Evolutionary conservation across 345 rosid genomes (phyloP), one percentile per base, ranked within the genome.

Genomic region (Corchorus olitorius): DNA sequence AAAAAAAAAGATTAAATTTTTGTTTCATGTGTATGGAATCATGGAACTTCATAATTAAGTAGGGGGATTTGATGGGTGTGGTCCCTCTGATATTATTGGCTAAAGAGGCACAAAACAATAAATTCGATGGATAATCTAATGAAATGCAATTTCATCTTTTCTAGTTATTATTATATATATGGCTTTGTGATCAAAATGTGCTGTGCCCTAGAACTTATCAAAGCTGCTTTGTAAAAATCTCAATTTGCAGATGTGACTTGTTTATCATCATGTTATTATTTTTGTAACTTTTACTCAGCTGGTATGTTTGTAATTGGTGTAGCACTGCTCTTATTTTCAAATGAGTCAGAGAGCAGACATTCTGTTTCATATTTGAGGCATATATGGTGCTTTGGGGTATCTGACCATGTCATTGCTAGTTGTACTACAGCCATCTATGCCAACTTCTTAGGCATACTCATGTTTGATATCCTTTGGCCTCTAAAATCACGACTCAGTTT

Each of bases 81-180:
- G 56, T 67, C 72, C 72, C 56, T 67, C 55, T 48, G 12, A 67
- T 48, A 4, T 9, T 65, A 49, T 65, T 65, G 16, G 48, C 69
- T 4, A 39, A 65, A 65, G 13, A 37, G 48, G 48, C 48, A 17
- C 6, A n/a, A n/a, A 65, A 65, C 49, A 65, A n/a, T 41, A 9
- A 39, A 41, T 41, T 63, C 41, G 4, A 65, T 43, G 22, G 69
- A 64, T 64, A 17, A 64, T 65, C 50, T 65, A 65, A 17, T 41
- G 69, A 39, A 64, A 39, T 39, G 49, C 10, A 39, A 41, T n/a
- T n/a, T 3, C 46, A 6, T 0, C 7, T 64, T 64, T 64, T 22
- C 27, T 37, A 41, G 8, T 20, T 6, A 16, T 17, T 17, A 27
- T 27, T 27, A 27, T 27, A 41, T 65, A 65, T n/a, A 17, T 3